Evolutionary conservation across 2,329 filamentous ascomycete species (phyloP), one percentile per base, ranked within the genome.

Genomic region (Fusarium pseudonygamai): DNA sequence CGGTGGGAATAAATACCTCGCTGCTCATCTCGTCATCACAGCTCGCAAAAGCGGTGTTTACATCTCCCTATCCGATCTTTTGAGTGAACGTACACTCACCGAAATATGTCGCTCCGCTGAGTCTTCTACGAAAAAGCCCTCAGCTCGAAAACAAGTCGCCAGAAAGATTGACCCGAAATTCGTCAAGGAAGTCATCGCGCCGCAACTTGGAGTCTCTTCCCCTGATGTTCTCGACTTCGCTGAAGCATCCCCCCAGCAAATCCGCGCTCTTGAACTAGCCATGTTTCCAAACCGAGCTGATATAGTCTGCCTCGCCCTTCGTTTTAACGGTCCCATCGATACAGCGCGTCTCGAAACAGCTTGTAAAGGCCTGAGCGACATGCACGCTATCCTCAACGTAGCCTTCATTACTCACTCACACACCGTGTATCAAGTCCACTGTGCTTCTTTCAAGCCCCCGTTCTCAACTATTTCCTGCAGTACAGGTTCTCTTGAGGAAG

Each of bases 351-450:
- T 88, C 3, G 83, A 87, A 65, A 80, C 82, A 3, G 85, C 86
- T 0, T 88, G 86, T 71, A 80, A 81, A 28, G 81, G 82, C 18
- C 80, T 89, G 14, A 79, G 81, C 0, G 78, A 79, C 39, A 80
- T 86, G 40, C 87, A 89, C 46, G 84, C 86, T 0, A 86, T 88
- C 34, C 82, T 91, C 13, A 85, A 88, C 28, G 89, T 89, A 0
- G 84, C 85, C 0, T 90, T 90, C 61, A 81, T 87, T 6, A 78
- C 82, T 0, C 83, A 87, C 52, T 82, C 84, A 16, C 82, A 85
- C 12, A 82, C 81, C 6, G 80, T 88, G 0, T 87, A 85, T 72
- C 87, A 89, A 75, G 85, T 86, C 0, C 83, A 85, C 39, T 77
- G 87, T 40, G 83, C 83, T 53, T 81, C 82, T 6, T 84, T 82